Base-by-base conservation (phyloP, 495 filamentous ascomycete species). In the Lophiotrema nucula region DNA sequence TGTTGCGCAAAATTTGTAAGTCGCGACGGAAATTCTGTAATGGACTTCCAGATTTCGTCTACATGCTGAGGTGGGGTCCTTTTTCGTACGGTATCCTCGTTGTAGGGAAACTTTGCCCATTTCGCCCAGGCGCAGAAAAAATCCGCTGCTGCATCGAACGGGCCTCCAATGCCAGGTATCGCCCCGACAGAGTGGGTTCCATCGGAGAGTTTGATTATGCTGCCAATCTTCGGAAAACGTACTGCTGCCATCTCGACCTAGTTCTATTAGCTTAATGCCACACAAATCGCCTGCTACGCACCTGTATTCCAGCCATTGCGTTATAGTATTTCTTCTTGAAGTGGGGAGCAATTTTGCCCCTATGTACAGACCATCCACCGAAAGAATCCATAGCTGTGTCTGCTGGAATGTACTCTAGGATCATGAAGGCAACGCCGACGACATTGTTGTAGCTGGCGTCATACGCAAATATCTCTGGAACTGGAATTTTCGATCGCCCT, bases 381-480 rank as follows among this genome's bases (percentile, higher is more conserved):
- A 53, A 53, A 24, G 49, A 53, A 27, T 53, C 49, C 21, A 53
- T 53, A 44, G 49, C 49, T 41, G 22, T 53, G 35, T 53, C 49
- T 41, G 35, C 49, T 44, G 37, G 49, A 53, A 53, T 53, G 31
- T 24, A 53, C 39, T 53, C 49, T 28, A 53, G 13, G 21, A 53
- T 42, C 22, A 53, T 53, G 43, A 53, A 53, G 16, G 49, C 35
- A 41, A 53, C 35, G 15, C 49, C 22, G 31, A 44, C 35, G 16
- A 24, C 22, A 43, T 53, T 53, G 35, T 53, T 25, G 18, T 35
- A 31, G 35, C 33, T 53, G 25, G 49, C 5, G 10, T 53, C 22
- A 25, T 43, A 53, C 13, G 13, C 22, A 43, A 53, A 43, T 53
- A 53, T 53, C 49, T 53, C 49, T 44, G 22, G 39, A 28, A 53